Evolutionary conservation across 306 rosid genomes (phyloP), one percentile per base, ranked within the genome.

Genomic region (Hippophae rhamnoides): DNA sequence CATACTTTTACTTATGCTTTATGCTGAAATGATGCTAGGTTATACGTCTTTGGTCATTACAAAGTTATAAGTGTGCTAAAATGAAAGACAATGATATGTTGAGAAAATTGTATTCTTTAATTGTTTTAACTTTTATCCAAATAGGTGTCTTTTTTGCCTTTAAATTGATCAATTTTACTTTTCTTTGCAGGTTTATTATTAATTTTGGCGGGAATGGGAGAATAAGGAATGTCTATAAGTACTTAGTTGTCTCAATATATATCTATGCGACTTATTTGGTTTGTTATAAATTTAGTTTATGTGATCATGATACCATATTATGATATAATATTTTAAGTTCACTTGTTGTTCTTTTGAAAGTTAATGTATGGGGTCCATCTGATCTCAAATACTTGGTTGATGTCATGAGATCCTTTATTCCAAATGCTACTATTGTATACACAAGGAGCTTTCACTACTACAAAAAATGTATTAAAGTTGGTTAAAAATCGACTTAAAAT

Each of bases 141-240:
- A 25, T 7, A 41, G 43, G 61, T 45, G 48, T 48, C 25, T 43
- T 7, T 41, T 58, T 43, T 56, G 57, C 67, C 74, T 49, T 53
- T 55, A 46, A 61, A 58, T 67, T 53, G 57, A 43, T 74, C 54
- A 64, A 43, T 7, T 50, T 13, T 13, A 69, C 58, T 76, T 69
- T 57, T 48, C 62, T 58, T 68, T 64, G 40, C 79, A 87, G 96
- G 98, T 63, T 75, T 92, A 67, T 79, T 92, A 62, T 86, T 92
- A 70, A 92, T 95, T 65, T 81, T 92, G 86, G 95, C 96, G 67
- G 87, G 92, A 70, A 83, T 85, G 76, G 96, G 98, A 66, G 96
- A 87, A 4, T 85, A 76, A 65, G 96, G 95, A 70, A 76, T 87
- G 86, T 79, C 84, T 56, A 96, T 92, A 60, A 78, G 98, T 81